These are phyloP conservation scores for Cardiospermum halicacabum DNA, from an alignment of 345 rosid genomes.

Conservation along the genomic window DNA sequence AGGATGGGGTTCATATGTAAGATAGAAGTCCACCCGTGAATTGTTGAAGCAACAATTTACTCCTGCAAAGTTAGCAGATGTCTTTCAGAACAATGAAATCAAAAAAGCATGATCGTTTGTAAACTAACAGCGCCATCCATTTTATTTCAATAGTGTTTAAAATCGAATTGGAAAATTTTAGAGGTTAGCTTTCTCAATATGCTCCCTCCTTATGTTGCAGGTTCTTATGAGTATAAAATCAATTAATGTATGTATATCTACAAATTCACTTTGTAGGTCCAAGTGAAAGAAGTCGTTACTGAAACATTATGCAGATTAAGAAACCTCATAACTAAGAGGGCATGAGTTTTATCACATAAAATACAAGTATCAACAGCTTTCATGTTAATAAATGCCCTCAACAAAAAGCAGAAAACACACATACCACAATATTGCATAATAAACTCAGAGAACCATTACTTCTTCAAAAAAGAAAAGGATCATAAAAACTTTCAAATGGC, in stretches of 20 bases:
- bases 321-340: background rate
- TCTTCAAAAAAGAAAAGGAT: background rate
- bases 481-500: background rate
- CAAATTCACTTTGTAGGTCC: background rate
- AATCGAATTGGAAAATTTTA: background rate
- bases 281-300: background rate
- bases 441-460: background rate
- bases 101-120: background rate
- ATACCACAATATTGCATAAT: background rate
- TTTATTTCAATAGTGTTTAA: background rate
- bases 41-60: conserved; percentile 77
- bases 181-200: background rate
- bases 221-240: background rate
- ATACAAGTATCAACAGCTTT: background rate
- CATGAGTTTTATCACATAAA: background rate
- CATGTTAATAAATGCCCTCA: background rate
- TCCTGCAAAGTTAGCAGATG: conserved; percentile 42
- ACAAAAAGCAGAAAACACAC: background rate
- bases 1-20: conserved; percentile 87
- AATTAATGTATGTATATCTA: background rate
- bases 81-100: background rate
- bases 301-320: background rate
- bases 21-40: conserved; percentile 55
- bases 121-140: background rate
- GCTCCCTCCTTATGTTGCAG: background rate